Conservation (phyloP, 2,329 filamentous ascomycete species). For the Apiospora sp. region DNA sequence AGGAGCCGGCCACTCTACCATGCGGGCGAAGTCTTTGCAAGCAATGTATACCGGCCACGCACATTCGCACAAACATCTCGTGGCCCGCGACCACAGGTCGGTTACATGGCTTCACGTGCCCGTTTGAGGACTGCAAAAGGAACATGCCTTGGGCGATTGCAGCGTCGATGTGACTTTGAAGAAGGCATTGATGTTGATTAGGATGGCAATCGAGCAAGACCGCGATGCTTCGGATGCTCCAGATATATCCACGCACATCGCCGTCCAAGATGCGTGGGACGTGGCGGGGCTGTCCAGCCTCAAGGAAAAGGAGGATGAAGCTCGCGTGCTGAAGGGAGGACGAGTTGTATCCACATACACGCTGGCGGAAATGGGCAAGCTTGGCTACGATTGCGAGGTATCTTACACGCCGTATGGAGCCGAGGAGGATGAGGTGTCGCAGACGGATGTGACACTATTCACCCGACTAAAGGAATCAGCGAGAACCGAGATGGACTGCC, state of each 20-base stretch:
- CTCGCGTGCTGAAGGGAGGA: slow-evolving; percentile 59
- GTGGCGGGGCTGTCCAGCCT: slow-evolving; percentile 52
- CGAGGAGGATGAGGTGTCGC: slow-evolving; percentile 38
- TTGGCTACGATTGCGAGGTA: slow-evolving; percentile 43
- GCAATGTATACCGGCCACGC: slow-evolving; percentile 73
- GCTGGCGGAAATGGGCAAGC: slow-evolving; percentile 56
- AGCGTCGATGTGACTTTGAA: slow-evolving; percentile 77
- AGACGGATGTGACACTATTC: slow-evolving; percentile 59
- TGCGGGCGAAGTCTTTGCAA: slow-evolving; percentile 84
- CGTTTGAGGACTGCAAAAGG: slow-evolving; percentile 70
- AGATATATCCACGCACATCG: slow-evolving; percentile 50
- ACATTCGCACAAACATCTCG: slow-evolving; percentile 73
- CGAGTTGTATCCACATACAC: slow-evolving; percentile 71
- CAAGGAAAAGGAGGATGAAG: slow-evolving; percentile 43
- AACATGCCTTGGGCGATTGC: slow-evolving; percentile 82
- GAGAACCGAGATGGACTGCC: slow-evolving; percentile 81
- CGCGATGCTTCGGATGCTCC: slow-evolving; percentile 43
- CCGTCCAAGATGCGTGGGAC: slow-evolving; percentile 48
- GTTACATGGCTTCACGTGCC: slow-evolving; percentile 76
- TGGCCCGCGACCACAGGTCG: slow-evolving; percentile 77
- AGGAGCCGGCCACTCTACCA: slow-evolving; percentile 76
- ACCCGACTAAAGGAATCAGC: slow-evolving; percentile 66
- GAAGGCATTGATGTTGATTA: slow-evolving; percentile 72
- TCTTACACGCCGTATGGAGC: slow-evolving; percentile 39
- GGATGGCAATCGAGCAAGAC: slow-evolving; percentile 57